A percentile compares a stretch with the other conserved stretches of the same genome.
Evolutionary conservation across 2,329 filamentous ascomycete genomes (phyloP).

Genomic region (Botrytis medusae): DNA sequence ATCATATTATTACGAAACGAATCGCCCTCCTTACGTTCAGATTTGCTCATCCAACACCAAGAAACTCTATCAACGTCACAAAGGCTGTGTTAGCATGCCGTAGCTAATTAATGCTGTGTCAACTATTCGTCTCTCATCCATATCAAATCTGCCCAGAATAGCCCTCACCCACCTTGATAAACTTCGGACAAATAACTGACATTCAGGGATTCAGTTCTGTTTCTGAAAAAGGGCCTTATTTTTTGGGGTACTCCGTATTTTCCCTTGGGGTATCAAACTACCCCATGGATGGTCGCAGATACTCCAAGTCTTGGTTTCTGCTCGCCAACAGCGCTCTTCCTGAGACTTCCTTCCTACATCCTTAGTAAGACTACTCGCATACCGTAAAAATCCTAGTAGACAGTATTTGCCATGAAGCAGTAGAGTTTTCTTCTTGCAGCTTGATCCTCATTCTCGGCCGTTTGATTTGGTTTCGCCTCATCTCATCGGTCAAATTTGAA

Average conservation of each 20-base stretch:
- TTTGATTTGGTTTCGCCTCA: slow-evolving; percentile 14
- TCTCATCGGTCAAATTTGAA: slow-evolving; percentile 6
- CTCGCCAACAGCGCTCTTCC: neutral
- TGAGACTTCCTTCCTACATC: neutral
- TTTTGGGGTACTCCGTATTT: slow-evolving; percentile 18
- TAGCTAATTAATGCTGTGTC: neutral
- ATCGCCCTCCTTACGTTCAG: neutral
- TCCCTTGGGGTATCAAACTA: slow-evolving; percentile 9
- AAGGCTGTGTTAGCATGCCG: neutral
- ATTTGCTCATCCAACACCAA: neutral
- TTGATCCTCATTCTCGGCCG: neutral
- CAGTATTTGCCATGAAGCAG: neutral
- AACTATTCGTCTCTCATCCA: neutral
- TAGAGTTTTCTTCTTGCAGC: slow-evolving; percentile 6
- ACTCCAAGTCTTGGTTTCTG: slow-evolving; percentile 4
- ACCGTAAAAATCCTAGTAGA: slow-evolving; percentile 4
- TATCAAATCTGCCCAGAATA: neutral
- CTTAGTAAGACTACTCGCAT: neutral
- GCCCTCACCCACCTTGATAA: slow-evolving; percentile 6
- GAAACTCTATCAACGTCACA: neutral
- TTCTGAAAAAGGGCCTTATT: slow-evolving; percentile 11
- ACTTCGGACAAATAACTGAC: slow-evolving; percentile 12
- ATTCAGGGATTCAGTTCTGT: neutral
- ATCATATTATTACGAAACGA: neutral
- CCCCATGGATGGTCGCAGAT: slow-evolving; percentile 5